Percentiles rank a stretch among this genome's conserved stretches.
phyloP scores from a whole-genome alignment of 768 basidiomycete species.

The Leccinum truebloodii region DNA sequence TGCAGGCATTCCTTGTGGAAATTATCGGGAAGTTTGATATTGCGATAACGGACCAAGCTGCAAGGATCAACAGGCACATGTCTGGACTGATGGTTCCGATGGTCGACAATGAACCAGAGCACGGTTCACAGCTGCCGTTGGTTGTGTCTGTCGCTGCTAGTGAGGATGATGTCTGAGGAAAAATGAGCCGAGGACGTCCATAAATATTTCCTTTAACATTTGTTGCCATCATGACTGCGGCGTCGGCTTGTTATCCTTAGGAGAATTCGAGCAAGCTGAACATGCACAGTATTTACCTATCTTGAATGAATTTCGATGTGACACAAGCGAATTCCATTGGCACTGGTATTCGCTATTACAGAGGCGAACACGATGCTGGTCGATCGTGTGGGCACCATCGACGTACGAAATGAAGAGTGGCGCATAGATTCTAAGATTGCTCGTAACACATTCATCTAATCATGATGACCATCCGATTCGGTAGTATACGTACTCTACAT shows the following conservation, averaged over 20 bases:
- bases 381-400: too few species aligned
- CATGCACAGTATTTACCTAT: neutral
- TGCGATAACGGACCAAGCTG: constrained; percentile 10
- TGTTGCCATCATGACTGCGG: neutral
- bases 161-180: neutral
- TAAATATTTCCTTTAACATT: neutral
- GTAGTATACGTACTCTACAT: constrained; percentile 73
- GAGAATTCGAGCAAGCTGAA: too few species aligned
- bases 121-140: constrained; percentile 31
- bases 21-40: constrained; percentile 56
- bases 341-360: neutral
- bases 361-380: too few species aligned
- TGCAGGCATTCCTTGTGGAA: constrained; percentile 36
- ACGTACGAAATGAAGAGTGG: neutral
- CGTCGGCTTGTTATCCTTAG: neutral
- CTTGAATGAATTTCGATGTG: too few species aligned
- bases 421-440: neutral
- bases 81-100: constrained; percentile 35
- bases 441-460: neutral
- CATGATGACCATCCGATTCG: constrained; percentile 63
- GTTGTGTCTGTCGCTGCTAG: neutral
- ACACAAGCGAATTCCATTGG: too few species aligned
- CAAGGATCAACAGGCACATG: constrained; percentile 26
- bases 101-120: constrained; percentile 30
- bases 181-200: neutral